Conservation (phyloP, 441 rosid genomes). For the Adansonia madagascariensis region DNA sequence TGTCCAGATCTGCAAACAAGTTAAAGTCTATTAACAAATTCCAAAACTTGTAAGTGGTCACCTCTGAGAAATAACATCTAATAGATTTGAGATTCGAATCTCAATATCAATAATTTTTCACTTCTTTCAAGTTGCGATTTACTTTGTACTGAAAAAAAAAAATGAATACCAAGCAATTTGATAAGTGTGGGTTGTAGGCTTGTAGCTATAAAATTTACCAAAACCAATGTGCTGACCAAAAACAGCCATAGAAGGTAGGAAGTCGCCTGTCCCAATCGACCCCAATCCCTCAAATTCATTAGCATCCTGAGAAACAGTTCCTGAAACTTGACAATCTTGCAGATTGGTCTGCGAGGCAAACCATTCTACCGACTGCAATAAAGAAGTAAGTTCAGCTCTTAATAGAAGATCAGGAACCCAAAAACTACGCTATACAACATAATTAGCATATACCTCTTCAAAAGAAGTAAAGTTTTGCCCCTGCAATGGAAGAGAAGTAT, state of each 20-base stretch:
- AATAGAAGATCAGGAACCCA: not conserved
- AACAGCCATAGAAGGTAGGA: not conserved
- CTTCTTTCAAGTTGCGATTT: no score
- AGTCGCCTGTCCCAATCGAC: not conserved
- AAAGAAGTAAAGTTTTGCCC: not conserved
- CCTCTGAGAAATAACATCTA: no score
- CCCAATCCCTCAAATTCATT: not conserved
- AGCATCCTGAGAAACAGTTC: not conserved
- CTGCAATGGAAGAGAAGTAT: conserved; percentile 1
- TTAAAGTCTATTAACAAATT: not conserved
- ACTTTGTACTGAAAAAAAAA: no score
- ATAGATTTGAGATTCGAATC: no score
- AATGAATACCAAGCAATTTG: not conserved
- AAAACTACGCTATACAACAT: not conserved
- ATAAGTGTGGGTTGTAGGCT: not conserved
- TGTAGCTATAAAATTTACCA: not conserved
- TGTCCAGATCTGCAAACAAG: not conserved
- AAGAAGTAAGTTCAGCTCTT: not conserved
- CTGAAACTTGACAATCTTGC: not conserved
- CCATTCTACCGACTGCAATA: not conserved
- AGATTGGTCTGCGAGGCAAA: not conserved
- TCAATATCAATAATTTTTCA: no score
- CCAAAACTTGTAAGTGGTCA: no score
- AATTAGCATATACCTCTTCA: not conserved
- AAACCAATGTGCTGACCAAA: not conserved